phyloP scores from a whole-genome alignment of 345 rosid genomes.

The Gossypium thurberi region DNA sequence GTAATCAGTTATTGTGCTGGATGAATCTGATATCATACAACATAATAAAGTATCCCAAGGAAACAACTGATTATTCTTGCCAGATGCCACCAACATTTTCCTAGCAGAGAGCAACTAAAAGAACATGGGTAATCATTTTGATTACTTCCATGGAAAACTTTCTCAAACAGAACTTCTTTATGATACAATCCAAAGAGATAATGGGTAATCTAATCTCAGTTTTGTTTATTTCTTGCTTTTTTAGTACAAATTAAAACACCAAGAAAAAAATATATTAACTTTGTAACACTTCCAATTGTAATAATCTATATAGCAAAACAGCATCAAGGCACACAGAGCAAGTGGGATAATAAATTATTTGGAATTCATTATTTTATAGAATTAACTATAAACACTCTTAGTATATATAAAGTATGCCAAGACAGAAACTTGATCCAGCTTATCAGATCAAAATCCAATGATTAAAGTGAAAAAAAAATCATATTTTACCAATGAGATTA shows the following conservation, averaged over 20 bases:
- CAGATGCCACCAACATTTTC: background rate
- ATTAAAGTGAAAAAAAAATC: background rate
- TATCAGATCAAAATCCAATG: background rate
- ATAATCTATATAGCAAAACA: background rate
- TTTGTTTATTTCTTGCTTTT: background rate
- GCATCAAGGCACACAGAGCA: background rate
- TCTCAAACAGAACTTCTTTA: background rate
- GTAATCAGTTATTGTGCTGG: background rate
- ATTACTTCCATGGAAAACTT: background rate
- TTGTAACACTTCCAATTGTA: background rate
- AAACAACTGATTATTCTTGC: background rate
- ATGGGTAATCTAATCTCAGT: background rate
- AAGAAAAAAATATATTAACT: background rate
- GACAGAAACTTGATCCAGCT: background rate
- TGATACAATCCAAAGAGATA: background rate
- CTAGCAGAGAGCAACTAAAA: background rate
- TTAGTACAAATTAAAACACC: background rate
- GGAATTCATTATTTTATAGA: background rate
- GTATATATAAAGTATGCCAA: background rate
- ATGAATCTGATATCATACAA: background rate
- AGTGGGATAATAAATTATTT: constrained; percentile 2
- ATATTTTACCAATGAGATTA: background rate
- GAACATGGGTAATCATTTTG: background rate
- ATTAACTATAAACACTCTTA: background rate
- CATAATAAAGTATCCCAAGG: background rate